Base-by-base conservation (phyloP, 768 basidiomycete species). In the Collybiopsis luxurians region DNA sequence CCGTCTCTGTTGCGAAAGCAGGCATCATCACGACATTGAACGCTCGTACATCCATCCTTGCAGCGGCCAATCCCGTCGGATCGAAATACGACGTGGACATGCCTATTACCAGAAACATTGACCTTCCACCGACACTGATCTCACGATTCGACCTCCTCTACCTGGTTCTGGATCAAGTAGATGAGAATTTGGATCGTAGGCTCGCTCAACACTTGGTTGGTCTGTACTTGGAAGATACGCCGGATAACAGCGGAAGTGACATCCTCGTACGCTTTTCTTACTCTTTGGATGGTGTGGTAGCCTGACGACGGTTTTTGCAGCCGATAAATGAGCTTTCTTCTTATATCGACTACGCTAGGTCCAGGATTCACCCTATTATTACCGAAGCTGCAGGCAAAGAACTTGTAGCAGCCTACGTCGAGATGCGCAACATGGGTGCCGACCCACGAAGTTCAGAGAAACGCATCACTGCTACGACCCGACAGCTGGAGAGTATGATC, bases 11-110 rank as follows among this genome's bases (percentile, higher is more conserved):
- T 59, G 97, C 97, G 5, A 99, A 98, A 73, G 97, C 97, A 0
- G 97, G 97, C 10, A 99, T 99, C 62, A 98, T 98, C 66, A 98
- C 97, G 0, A 99, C 97, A 0, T 79, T 99, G 57, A 99, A 99
- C 64, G 97, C 97, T 0, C 82, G 97, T n/a, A 98, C 97, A 0
- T 98, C 96, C 0, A 95, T 99, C 62, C 80, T 99, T 10, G 97
- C 97, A 1, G 97, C 95, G 5, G 97, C 97, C 23, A 98, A 99
- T 68, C 97, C 97, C 1, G 91, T 98, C 26, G 93, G 92, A 17
- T 95, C 93, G 0, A 93, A 92, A 69, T 98, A 98, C 74, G 91
- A 98, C 70, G 86, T 90, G 45, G 83, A 93, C 59, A 75, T 92
- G 65, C 94, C 96, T 2, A 90, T 98, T 63, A 96, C 96, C 0